These are phyloP conservation scores for Exophiala xenobiotica DNA, from an alignment of 2,329 filamentous ascomycete species.

Conservation along the genomic window DNA sequence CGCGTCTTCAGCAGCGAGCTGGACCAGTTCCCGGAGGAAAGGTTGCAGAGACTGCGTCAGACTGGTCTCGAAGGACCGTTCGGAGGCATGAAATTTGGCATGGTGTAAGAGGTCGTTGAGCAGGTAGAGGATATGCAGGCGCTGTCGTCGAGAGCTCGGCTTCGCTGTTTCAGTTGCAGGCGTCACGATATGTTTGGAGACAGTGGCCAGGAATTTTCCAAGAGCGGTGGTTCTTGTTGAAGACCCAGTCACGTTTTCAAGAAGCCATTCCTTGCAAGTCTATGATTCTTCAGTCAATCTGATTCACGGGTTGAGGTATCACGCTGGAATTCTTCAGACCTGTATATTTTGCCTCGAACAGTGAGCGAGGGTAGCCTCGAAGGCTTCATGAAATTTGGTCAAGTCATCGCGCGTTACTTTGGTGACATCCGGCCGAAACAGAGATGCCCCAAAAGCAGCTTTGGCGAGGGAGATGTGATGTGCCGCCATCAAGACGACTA, in stretches of 20 bases:
- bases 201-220: constrained; percentile 71
- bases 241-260: constrained; percentile 69
- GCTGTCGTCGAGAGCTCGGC: constrained; percentile 60
- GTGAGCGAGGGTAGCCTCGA: constrained; percentile 64
- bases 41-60: constrained; percentile 60
- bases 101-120: constrained; percentile 77
- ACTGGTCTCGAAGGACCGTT: constrained; percentile 38
- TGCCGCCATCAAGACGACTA: constrained; percentile 25
- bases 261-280: constrained; percentile 86
- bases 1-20: constrained; percentile 52
- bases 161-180: constrained; percentile 32
- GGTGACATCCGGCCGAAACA: constrained; percentile 72
- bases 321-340: constrained; percentile 62
- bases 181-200: constrained; percentile 60
- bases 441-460: constrained; percentile 70
- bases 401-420: constrained; percentile 69
- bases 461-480: constrained; percentile 67
- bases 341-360: constrained; percentile 82
- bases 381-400: constrained; percentile 64
- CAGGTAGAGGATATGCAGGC: constrained; percentile 74
- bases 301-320: constrained; percentile 6
- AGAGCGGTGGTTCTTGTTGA: constrained; percentile 64
- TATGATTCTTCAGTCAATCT: constrained; percentile 45
- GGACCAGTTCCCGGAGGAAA: constrained; percentile 62
- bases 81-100: constrained; percentile 50